Evolutionary conservation across 768 basidiomycete species (phyloP).

Genomic region (Rhodotorula toruloides): DNA sequence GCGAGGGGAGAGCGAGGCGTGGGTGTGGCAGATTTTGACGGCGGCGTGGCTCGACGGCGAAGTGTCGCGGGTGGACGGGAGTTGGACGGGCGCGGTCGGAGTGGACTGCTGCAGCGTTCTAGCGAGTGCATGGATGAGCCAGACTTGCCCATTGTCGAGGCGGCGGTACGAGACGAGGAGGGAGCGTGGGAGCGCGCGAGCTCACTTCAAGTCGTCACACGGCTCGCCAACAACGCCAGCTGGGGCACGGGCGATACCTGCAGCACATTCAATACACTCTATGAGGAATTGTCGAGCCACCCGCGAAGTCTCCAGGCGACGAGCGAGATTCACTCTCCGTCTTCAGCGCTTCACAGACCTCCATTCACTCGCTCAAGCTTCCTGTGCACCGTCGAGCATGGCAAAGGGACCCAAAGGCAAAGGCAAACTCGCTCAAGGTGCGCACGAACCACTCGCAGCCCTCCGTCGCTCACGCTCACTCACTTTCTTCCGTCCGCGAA

Average conservation of each 20-base stretch:
- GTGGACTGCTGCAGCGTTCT: not conserved
- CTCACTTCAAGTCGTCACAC: not conserved
- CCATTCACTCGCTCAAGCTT: too few relatives aligned
- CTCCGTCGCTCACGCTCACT: not conserved
- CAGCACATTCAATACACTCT: not conserved
- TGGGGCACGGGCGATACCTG: not conserved
- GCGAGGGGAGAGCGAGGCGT: too few relatives aligned
- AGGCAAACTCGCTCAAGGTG: slow-evolving; percentile 27
- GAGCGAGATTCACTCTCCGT: not conserved
- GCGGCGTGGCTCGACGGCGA: too few relatives aligned
- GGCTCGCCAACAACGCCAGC: not conserved
- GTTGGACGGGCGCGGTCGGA: too few relatives aligned
- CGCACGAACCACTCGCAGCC: not conserved
- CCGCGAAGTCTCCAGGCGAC: not conserved
- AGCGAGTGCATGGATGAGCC: not conserved
- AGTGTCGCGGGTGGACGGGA: not conserved
- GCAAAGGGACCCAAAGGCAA: not conserved
- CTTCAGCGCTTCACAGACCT: not conserved
- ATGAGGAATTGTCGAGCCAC: not conserved
- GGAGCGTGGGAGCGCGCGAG: not conserved
- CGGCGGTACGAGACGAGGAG: not conserved
- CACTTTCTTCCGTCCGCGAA: not conserved
- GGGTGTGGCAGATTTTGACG: too few relatives aligned
- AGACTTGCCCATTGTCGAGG: slow-evolving; percentile 12
- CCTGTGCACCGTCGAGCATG: not conserved